Conservation (phyloP, 179 eudicot genomes). For the Silene coronaria region DNA sequence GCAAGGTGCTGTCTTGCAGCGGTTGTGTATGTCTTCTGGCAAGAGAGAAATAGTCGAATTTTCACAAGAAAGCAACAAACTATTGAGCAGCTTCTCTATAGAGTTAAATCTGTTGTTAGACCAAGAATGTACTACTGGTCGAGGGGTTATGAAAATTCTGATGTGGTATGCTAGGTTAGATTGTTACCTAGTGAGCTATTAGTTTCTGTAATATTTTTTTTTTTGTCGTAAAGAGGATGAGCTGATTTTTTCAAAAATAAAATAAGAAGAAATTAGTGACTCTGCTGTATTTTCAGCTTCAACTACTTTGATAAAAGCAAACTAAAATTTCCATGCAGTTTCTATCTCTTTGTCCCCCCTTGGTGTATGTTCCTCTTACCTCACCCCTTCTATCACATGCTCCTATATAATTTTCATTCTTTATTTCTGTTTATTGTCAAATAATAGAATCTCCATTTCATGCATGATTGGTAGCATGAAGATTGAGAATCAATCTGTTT, state of each 20-base stretch:
- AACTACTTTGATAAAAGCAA: neutral
- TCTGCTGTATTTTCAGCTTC: neutral
- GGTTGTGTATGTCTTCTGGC: neutral
- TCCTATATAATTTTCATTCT: neutral
- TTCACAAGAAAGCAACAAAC: neutral
- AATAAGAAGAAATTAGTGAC: neutral
- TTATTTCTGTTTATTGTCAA: neutral
- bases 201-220: no score
- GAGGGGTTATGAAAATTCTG: neutral
- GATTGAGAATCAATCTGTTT: neutral
- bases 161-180: neutral
- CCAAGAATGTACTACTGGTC: neutral
- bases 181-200: no score
- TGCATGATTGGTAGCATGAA: neutral
- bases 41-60: neutral
- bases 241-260: no score
- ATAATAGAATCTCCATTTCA: neutral
- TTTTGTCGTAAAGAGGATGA: no score
- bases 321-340: neutral
- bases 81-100: neutral
- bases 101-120: neutral
- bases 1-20: neutral
- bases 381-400: neutral
- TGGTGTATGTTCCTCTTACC: slow-evolving; percentile 1
- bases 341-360: neutral